Evolutionary conservation across 2,329 filamentous ascomycete genomes (phyloP).

Genomic region (Colletotrichum siamense): DNA sequence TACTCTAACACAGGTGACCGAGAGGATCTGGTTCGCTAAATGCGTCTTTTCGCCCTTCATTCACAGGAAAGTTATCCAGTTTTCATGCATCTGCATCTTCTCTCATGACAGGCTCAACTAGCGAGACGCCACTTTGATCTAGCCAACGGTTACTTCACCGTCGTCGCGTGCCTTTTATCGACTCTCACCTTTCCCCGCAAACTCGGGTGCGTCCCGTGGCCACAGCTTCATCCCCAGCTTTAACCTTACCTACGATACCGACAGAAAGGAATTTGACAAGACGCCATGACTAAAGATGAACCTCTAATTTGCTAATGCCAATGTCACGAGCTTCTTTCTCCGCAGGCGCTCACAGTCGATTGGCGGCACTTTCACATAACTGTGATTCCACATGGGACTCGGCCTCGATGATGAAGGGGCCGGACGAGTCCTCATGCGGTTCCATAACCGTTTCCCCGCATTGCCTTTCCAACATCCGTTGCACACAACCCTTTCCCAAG

Average conservation of each 20-base stretch:
- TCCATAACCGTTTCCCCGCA: conserved; percentile 9
- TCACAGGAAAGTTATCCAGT: background rate
- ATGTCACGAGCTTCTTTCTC: conserved; percentile 5
- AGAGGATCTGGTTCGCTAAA: background rate
- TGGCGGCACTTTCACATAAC: background rate
- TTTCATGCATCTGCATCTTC: background rate
- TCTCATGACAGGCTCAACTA: background rate
- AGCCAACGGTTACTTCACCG: background rate
- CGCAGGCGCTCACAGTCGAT: background rate
- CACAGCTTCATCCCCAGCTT: conserved; percentile 8
- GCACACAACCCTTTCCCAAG: background rate
- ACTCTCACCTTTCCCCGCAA: conserved; percentile 14
- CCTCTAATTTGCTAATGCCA: conserved; percentile 15
- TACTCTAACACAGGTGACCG: background rate
- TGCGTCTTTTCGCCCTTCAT: background rate
- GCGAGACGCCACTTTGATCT: background rate
- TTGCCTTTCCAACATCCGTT: background rate
- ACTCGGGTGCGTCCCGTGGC: conserved; percentile 12
- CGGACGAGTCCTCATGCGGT: conserved; percentile 3
- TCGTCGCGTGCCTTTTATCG: conserved; percentile 8
- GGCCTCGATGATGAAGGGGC: background rate
- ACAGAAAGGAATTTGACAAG: conserved; percentile 5
- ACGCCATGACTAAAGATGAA: conserved; percentile 15
- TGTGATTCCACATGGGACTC: background rate
- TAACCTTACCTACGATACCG: conserved; percentile 10